These are phyloP conservation scores for Capronia americana DNA, from an alignment of 2,329 filamentous ascomycete species.

Conservation along the genomic window DNA sequence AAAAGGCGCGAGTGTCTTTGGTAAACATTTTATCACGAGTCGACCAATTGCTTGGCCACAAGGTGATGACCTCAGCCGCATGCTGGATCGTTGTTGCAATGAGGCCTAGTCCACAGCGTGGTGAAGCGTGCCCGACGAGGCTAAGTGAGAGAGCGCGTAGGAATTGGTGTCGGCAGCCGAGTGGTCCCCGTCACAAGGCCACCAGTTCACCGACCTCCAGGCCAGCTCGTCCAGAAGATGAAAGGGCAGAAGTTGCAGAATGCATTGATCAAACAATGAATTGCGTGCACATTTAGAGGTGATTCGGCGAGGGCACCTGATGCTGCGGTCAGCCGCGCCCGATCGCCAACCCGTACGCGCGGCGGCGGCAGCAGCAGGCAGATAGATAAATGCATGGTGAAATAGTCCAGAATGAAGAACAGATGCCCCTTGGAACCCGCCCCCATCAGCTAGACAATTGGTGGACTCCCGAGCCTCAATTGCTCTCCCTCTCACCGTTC, in stretches of 20 bases:
- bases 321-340: background rate
- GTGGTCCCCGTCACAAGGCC: constrained; percentile 5
- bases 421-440: background rate
- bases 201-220: constrained; percentile 4
- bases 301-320: background rate
- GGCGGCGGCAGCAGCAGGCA: background rate
- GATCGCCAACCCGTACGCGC: constrained; percentile 1
- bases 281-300: background rate
- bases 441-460: background rate
- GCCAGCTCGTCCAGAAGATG: background rate
- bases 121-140: constrained; percentile 11
- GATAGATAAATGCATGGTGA: background rate
- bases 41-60: constrained; percentile 6
- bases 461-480: background rate
- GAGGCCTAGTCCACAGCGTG: constrained; percentile 3
- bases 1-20: constrained; percentile 18
- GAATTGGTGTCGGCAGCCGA: background rate
- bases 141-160: constrained; percentile 2
- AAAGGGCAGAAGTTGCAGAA: background rate
- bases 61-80: constrained; percentile 22
- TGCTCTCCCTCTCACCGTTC: background rate
- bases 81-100: constrained; percentile 9
- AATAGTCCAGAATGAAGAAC: background rate
- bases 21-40: background rate
- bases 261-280: background rate